Evolutionary conservation across 495 filamentous ascomycete species (phyloP), one percentile per base, ranked within the genome.

Genomic region (Aspergillus taichungensis): DNA sequence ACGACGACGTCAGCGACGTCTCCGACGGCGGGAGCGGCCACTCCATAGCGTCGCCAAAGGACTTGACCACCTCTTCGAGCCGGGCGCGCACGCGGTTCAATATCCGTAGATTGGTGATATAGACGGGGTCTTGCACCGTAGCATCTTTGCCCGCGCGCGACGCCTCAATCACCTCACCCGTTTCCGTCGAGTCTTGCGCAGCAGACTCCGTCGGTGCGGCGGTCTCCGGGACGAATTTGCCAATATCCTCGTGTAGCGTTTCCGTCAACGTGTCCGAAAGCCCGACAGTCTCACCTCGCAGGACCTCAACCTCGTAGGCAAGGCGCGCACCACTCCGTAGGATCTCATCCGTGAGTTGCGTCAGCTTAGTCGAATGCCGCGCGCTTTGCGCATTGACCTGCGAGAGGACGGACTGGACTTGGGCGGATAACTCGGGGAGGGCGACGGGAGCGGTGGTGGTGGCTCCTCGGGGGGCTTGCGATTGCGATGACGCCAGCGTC

Each of bases 331-430:
- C 84, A 51, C 86, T 83, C 37, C 92, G 79, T 13, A 98, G 71
- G 47, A 98, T 96, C 52, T 97, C 92, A 57, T 97, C 91, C 10
- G 91, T 96, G 45, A 97, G 72, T 45, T 85, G 82, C 29, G 88
- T 95, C 18, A 98, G 75, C 30, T 77, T 85, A 34, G 71, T 82
- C n/a, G 90, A 87, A 10, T 95, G 73, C 13, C 88, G 76, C 11
- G 85, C 80, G 10, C 87, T 92, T 60, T 95, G 88, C 8, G 90
- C 84, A 52, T 84, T 88, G 51, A 96, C 79, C 47, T 91, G 82
- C 3, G 90, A 85, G 43, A 96, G 78, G 29, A 89, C 72, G 2
- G 83, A 79, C 57, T 96, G 89, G 34, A 90, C 84, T 56, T 88
- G 87, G 2, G 82, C 68, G 9, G 87, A 86, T 37, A 95, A 70